phyloP scores from a whole-genome alignment of 805 yeast genomes.

The Tetrapisispora namnaoensis region DNA sequence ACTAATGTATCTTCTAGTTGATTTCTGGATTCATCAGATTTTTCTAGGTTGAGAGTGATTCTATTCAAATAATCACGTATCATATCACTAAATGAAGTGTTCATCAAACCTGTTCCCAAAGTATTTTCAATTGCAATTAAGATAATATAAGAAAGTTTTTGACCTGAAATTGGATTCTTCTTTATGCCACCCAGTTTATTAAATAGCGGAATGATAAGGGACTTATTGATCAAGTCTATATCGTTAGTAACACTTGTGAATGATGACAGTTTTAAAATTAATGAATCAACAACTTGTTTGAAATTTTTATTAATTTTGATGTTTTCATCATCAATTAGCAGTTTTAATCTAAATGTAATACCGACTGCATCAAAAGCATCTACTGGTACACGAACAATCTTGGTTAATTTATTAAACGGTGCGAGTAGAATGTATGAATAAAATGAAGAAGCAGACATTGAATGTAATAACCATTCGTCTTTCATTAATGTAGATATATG shows the following conservation, averaged over 20 bases:
- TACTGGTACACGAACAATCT: conserved; percentile 32
- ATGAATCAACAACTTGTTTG: conserved; percentile 26
- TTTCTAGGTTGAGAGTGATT: not conserved
- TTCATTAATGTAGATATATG: not conserved
- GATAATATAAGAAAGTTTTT: not conserved
- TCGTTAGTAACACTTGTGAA: conserved; percentile 17
- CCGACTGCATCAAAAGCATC: conserved; percentile 41
- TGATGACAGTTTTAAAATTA: conserved; percentile 40
- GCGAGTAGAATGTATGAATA: conserved; percentile 30
- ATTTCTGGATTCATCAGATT: not conserved
- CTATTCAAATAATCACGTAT: not conserved
- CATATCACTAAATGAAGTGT: not conserved
- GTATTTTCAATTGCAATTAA: not conserved
- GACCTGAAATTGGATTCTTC: not conserved
- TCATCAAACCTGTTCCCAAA: not conserved
- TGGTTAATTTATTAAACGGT: conserved; percentile 23
- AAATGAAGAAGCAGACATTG: conserved; percentile 20
- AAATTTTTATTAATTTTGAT: conserved; percentile 13
- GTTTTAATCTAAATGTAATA: conserved; percentile 32
- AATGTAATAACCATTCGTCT: conserved; percentile 11
- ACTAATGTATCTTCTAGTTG: not conserved
- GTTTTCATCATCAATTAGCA: conserved; percentile 22
- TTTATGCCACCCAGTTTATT: not conserved
- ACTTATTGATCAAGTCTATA: conserved; percentile 1
- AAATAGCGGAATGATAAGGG: not conserved